Base-by-base conservation (phyloP, 192 early-diverging fungal species). In the Coemansia asiatica region DNA sequence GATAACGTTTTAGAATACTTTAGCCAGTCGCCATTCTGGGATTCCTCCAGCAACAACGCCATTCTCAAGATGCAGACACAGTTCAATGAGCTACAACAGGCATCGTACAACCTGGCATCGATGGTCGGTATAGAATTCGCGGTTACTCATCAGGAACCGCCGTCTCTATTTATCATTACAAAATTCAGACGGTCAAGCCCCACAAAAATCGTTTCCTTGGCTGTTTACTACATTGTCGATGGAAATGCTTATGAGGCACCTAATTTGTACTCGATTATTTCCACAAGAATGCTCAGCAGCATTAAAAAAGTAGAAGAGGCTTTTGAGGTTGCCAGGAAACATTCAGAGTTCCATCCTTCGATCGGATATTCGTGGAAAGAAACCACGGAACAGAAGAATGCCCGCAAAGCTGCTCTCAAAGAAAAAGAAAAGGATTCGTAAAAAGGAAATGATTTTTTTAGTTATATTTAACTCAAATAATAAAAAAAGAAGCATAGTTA, bases 1-100 rank as follows among this genome's bases (percentile, higher is more conserved):
- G 86, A 90, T 54, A 90, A 90, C 64, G 90, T 92, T 0, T 74
- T 92, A 0, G 89, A 91, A 72, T 92, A 92, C 66, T 92, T 92
- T 81, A 87, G 87, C 23, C 76, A 84, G 66, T 92, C 91, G 19
- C 90, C 91, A 4, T 92, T 92, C 75, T 92, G 91, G 90, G 91
- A 92, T 64, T 71, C 86, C 15, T 81, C 87, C 23, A 87, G 90
- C 78, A 92, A 91, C 69, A 92, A 92, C 65, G 87, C 87, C 2
- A 81, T 87, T n/a, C 69, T 92, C 4, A 77, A 83, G 61, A 92
- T 92, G 91, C 91, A 92, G 61, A 92, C 90, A 29, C 89, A 89
- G 70, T 91, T 86, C 75, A 92, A 91, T 60, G 90, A 89, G 35
- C 66, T 92, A 25, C 72, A 84, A 64, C 85, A 75, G 28, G 61